Evolutionary conservation across 106 monocot genomes (phyloP), one percentile per base, ranked within the genome.

Genomic region (Dendrobium catenatum): DNA sequence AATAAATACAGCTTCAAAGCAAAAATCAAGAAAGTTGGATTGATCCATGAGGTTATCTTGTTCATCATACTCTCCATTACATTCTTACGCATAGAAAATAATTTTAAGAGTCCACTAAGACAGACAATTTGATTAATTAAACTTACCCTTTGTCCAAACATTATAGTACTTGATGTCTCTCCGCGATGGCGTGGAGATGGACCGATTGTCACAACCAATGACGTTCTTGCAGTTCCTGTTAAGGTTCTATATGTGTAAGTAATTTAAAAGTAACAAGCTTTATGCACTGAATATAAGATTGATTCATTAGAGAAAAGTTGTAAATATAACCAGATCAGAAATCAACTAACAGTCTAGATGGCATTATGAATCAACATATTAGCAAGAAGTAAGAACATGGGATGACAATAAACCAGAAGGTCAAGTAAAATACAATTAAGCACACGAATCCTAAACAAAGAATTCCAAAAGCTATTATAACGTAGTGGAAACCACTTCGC

Each of bases 131-230:
- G 13, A 74, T 33, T 4, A 74, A 76, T 51, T 24, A 81, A 81
- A 66, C 86, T 78, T 94, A 97, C 97, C 86, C 97, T 92, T 88
- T 97, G 97, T 77, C 98, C 98, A 93, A 98, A 98, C 91, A 95
- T 91, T 83, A 98, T 98, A 40, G 98, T 98, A 83, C 98, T 98
- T 56, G 98, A 48, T 75, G 98, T 98, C 83, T 98, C 98, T 84
- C 94, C 98, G 80, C 98, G 83, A 88, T 98, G 98, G 19, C 98
- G 89, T 64, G 98, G 98, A 79, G 98, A 98, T 77, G 98, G 98
- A 11, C 98, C 98, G 81, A 98, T 93, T 84, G 98, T 98, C 83
- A 98, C 89, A 81, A 98, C 86, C 78, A 98, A 83, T 40, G 98
- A 98, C 73, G 98, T 98, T 79, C 98, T 87, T 67, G 98, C 98